Evolutionary conservation across 352 stramenopile genomes (phyloP).

Genomic region (Phytophthora crassamura): DNA sequence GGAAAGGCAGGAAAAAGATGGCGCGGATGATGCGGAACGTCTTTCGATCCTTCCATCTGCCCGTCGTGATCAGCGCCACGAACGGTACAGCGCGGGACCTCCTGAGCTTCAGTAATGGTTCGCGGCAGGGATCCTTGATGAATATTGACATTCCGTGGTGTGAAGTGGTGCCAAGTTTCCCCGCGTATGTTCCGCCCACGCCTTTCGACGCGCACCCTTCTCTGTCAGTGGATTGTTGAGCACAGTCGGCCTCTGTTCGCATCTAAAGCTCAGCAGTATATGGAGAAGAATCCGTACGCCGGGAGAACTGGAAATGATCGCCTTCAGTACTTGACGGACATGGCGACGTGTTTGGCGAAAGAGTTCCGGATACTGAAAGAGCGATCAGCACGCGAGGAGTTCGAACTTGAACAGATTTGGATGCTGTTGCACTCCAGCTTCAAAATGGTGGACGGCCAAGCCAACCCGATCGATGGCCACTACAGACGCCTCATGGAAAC

Average conservation of each 20-base stretch:
- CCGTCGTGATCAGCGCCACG: slow-evolving; percentile 4
- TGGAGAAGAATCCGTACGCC: slow-evolving; percentile 2
- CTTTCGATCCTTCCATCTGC: slow-evolving; percentile 2
- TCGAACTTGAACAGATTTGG: slow-evolving; percentile 1
- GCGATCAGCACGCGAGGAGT: neutral
- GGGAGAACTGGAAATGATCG: neutral
- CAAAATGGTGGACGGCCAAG: neutral
- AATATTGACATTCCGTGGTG: slow-evolving; percentile 2
- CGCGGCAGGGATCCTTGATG: neutral
- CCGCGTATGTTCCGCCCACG: neutral
- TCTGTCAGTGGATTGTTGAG: neutral
- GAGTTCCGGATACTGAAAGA: neutral
- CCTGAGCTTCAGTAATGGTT: neutral
- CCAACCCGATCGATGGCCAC: slow-evolving; percentile 1
- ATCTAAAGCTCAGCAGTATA: neutral
- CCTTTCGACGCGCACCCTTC: neutral
- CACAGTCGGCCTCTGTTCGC: slow-evolving; percentile 2
- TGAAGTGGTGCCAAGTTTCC: neutral
- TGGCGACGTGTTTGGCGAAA: neutral
- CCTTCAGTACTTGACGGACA: slow-evolving; percentile 1
- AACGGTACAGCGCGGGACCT: slow-evolving; percentile 5
- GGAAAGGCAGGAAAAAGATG: neutral
- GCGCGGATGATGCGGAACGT: slow-evolving; percentile 4
- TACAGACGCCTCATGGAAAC: neutral
- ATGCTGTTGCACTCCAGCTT: slow-evolving; percentile 3